Evolutionary conservation across 208 protist species (phyloP).

Genomic region (Trypanosoma theileri): DNA sequence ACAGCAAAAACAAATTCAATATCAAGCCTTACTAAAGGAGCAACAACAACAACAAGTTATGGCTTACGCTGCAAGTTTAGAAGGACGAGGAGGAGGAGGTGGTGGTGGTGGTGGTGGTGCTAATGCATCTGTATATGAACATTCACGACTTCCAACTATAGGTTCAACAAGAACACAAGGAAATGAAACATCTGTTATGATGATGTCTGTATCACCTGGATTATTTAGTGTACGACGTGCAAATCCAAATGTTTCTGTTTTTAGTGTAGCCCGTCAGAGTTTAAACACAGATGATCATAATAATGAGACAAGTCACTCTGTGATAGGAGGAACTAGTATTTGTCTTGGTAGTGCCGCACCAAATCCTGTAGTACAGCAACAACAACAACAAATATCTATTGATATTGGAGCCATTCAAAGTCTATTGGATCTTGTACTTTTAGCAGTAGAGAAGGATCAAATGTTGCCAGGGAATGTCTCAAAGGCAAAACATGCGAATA

Average conservation of each 20-base stretch:
- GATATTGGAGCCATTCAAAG: slow-evolving; percentile 74
- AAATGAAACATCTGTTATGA: slow-evolving; percentile 10
- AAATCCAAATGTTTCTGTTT: slow-evolving; percentile 9
- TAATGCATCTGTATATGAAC: neutral
- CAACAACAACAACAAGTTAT: slow-evolving; percentile 27
- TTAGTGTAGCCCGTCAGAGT: neutral
- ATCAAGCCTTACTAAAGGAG: slow-evolving; percentile 30
- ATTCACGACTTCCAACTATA: slow-evolving; percentile 1
- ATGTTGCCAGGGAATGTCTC: slow-evolving; percentile 33
- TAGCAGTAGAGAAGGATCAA: slow-evolving; percentile 83
- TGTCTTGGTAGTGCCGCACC: neutral
- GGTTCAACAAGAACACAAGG: neutral
- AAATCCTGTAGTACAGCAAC: neutral
- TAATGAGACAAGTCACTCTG: slow-evolving; percentile 1
- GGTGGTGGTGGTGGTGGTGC: too few relatives aligned
- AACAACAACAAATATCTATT: slow-evolving; percentile 9
- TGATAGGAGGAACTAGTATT: neutral
- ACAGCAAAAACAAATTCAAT: slow-evolving; percentile 31
- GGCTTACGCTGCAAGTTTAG: slow-evolving; percentile 11
- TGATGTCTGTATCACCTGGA: neutral
- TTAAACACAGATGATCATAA: slow-evolving; percentile 11
- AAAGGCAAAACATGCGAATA: slow-evolving; percentile 21
- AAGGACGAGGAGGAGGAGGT: neutral
- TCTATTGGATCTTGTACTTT: slow-evolving; percentile 78
- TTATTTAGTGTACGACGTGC: neutral